Base-by-base conservation (phyloP, 179 eudicot species). In the Heliamphora pulchella region DNA sequence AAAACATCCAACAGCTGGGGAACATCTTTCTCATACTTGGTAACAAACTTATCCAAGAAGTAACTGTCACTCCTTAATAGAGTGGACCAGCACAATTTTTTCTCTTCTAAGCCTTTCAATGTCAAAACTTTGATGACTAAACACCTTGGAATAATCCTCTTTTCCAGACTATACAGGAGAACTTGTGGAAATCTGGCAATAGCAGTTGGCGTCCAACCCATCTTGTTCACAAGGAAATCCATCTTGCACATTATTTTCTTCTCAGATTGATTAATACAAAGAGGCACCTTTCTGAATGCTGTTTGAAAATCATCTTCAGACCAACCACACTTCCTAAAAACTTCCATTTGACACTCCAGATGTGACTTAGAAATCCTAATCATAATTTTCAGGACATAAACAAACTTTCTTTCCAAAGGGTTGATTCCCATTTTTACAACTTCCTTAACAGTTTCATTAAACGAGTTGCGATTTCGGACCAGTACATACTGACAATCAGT, bases 111-210 rank as follows among this genome's bases (percentile, higher is more conserved):
- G 15, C 71, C 82, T 48, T 80, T 61, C 43, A n/a, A 20, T 7
- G 17, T 31, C 47, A 80, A 22, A 58, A 71, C n/a, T 48, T 80
- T 48, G 50, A 80, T 8, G 20, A 80, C 48, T 39, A 14, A 58
- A 72, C 71, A 72, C 77, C 77, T 62, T 1, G 82, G 82, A 3
- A 71, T 61, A 61, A 43, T 80, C 77, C 77, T 58, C 48, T 15
- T 80, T 50, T 80, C 51, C 71, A 61, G 14, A 53, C 77, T 72
- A 61, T 46, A 73, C 48, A 3, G 10, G 17, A 79, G 22, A 71
- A 46, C 70, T 1, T 15, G 1, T 44, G 82, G 77, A 48, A 18
- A 22, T 58, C 11, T 41, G 13, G 77, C 47, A 58, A 80, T 39
- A 15, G 54, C 8, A 15, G 77, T 20, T 13, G 43, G 7, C 3